Evolutionary conservation across 2,329 filamentous ascomycete genomes (phyloP).

Genomic region (Ophiostoma triangulosporum): DNA sequence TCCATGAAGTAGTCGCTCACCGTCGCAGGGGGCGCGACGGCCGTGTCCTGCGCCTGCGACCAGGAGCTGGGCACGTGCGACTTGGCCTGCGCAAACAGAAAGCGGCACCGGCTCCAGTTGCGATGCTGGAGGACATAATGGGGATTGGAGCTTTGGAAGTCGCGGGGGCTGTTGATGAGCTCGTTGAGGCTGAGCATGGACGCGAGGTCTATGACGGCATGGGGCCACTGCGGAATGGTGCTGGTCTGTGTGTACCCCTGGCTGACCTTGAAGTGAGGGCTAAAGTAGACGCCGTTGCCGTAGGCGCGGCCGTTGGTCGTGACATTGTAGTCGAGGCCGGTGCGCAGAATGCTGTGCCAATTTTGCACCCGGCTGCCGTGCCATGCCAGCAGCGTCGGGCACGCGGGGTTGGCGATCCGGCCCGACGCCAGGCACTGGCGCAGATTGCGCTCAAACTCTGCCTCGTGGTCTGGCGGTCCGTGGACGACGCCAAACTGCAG

Average conservation of each 20-base stretch:
- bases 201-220: constrained; percentile 47
- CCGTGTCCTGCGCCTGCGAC: neutral
- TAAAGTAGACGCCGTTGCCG: constrained; percentile 76
- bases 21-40: neutral
- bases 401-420: constrained; percentile 18
- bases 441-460: constrained; percentile 55
- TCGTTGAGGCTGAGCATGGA: constrained; percentile 66
- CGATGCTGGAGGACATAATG: constrained; percentile 61
- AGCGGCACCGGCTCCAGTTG: constrained; percentile 85
- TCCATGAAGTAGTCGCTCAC: neutral
- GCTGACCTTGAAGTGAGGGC: constrained; percentile 44
- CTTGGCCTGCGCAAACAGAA: constrained; percentile 47
- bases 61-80: too few relatives aligned
- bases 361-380: constrained; percentile 66
- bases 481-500: constrained; percentile 80
- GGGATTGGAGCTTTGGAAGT: constrained; percentile 43
- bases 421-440: constrained; percentile 20
- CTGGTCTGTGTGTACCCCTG: constrained; percentile 28
- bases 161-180: constrained; percentile 57
- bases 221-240: constrained; percentile 39
- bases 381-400: constrained; percentile 72
- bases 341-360: constrained; percentile 82
- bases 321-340: constrained; percentile 61
- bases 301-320: constrained; percentile 51
- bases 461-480: constrained; percentile 77